Percentiles rank a stretch among this genome's conserved stretches.
phyloP scores from a whole-genome alignment of 495 filamentous ascomycete genomes.

The Podospora didyma region DNA sequence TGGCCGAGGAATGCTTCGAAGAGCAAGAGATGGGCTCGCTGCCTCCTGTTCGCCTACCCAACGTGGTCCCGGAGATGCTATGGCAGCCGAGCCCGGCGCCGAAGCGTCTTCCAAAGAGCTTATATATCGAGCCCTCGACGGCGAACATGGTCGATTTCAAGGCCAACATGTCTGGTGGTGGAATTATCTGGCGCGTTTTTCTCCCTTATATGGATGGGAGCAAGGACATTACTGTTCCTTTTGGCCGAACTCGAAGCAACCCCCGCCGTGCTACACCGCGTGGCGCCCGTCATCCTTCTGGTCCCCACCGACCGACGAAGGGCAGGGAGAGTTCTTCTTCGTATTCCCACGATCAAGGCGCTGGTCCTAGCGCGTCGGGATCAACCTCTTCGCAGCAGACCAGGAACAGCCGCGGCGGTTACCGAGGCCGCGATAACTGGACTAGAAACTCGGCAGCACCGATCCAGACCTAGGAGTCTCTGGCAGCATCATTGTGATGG shows the following conservation, averaged over 20 bases:
- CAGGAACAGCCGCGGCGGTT: conserved; percentile 23
- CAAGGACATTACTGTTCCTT: conserved; percentile 37
- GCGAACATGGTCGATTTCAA: conserved; percentile 39
- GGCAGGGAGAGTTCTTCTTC: conserved; percentile 19
- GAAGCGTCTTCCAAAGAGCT: conserved; percentile 34
- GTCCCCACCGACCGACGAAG: conserved; percentile 20
- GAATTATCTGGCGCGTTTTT: conserved; percentile 39
- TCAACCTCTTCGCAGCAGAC: conserved; percentile 5
- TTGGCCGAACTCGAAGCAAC: conserved; percentile 41
- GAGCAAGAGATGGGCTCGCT: conserved; percentile 77
- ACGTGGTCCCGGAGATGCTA: conserved; percentile 49
- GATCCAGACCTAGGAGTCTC: conserved; percentile 20
- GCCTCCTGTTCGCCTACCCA: conserved; percentile 64
- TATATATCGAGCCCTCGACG: conserved; percentile 30
- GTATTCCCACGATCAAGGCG: conserved; percentile 18
- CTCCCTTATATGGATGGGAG: conserved; percentile 42
- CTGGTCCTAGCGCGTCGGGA: conserved; percentile 2
- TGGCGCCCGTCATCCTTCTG: conserved; percentile 19
- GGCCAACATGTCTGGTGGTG: conserved; percentile 33
- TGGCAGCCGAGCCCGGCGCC: conserved; percentile 43
- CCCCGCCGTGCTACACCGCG: conserved; percentile 39
- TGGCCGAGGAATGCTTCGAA: conserved; percentile 77
- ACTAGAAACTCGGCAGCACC: conserved; percentile 18
- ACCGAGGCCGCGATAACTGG: conserved; percentile 28
- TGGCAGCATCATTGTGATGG: neutral